These are phyloP conservation scores for Zostera marina DNA, from an alignment of 116 monocot genomes.

Conservation along the genomic window DNA sequence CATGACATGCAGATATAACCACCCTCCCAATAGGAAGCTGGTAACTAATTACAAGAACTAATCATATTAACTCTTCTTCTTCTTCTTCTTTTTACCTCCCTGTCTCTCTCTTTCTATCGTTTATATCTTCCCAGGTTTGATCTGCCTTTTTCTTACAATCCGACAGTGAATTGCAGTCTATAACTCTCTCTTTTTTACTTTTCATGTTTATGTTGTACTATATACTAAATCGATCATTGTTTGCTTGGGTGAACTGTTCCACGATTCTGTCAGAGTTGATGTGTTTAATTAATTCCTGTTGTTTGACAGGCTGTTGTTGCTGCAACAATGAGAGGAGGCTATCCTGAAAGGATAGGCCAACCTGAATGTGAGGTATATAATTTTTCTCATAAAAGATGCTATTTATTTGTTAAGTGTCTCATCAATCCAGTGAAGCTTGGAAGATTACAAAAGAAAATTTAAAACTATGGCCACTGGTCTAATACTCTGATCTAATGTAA, in stretches of 20 bases:
- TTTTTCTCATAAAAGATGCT: not conserved
- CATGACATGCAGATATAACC: constrained; percentile 88
- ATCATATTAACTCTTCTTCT: not conserved
- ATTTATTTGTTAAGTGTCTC: not conserved
- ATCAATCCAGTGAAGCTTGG: not conserved
- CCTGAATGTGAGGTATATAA: constrained; percentile 80
- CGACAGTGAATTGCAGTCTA: no score
- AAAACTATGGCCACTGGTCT: no score
- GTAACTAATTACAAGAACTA: constrained; percentile 22
- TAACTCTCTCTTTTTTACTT: not conserved
- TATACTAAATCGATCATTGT: not conserved
- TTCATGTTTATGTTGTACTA: not conserved
- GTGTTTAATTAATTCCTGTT: constrained; percentile 15
- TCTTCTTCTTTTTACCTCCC: not conserved
- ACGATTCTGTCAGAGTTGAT: not conserved
- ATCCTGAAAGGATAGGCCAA: constrained; percentile 94
- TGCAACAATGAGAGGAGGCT: constrained; percentile 57
- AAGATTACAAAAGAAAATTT: no score
- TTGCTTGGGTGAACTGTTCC: not conserved
- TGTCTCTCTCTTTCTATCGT: not conserved
- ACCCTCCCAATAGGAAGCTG: constrained; percentile 76
- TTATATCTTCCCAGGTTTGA: no score
- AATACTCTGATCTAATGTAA: no score
- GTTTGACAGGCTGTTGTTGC: constrained; percentile 57
- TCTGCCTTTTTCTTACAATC: no score